Evolutionary conservation across 768 basidiomycete species (phyloP), one percentile per base, ranked within the genome.

Genomic region (Auricularia heimuer): DNA sequence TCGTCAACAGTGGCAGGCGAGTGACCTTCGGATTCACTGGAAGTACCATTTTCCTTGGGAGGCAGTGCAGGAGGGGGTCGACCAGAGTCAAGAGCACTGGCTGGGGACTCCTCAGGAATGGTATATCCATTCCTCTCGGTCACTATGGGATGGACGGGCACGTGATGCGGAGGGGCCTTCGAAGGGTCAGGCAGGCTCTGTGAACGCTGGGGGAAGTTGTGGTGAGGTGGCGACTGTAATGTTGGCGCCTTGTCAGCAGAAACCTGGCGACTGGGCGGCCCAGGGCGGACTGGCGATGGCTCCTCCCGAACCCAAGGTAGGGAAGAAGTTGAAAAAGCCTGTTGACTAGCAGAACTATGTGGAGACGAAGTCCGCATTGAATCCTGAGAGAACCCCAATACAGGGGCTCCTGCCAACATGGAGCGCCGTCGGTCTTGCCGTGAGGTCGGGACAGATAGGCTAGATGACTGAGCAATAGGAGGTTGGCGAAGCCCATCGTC

Each of bases 371-470:
- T 18, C n/a, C 18, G 54, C 18, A 54, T n/a, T 54, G 34, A 35
- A 10, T 33, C 24, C 56, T 60, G 56, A 33, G 56, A 10, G 4
- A 24, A 29, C 12, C 14, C 14, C 24, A 51, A 51, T 33, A 60
- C 29, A 60, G 56, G 56, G 11, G 56, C 56, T 24, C 56, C 56
- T 29, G 56, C 56, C 14, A 60, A 29, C 56, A 60, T 60, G 14
- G 56, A 60, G 24, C 56, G 56, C 24, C 56, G 56, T 60, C 56
- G 18, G 24, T 60, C 56, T 29, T 60, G 56, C 29, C 56, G 56
- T 10, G 56, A 60, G 11, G 29, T 29, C 12, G 56, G 56, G 12
- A 60, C 56, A 7, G 56, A 14, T 24, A 60, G 29, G 14, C 29
- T 35, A 4, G 56, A 6, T 7, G 56, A 33, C 24, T 21, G 56